Evolutionary conservation across 2,329 filamentous ascomycete species (phyloP), one percentile per base, ranked within the genome.

Genomic region (Septoria linicola): DNA sequence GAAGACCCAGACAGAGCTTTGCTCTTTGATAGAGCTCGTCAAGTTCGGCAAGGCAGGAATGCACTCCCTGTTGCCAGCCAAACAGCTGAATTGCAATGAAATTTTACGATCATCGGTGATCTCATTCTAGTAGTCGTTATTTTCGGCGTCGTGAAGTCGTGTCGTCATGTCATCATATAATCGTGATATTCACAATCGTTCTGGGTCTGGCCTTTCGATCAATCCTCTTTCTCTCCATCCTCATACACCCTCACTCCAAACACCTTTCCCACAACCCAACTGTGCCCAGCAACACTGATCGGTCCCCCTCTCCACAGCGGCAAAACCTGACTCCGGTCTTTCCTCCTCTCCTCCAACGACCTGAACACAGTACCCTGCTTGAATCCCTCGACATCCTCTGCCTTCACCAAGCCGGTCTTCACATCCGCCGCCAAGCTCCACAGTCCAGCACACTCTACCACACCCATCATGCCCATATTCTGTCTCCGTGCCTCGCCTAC

Each of bases 241-340:
- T 49, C 47, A 55, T 68, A 69, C 8, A 69, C 66, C 14, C 63
- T 57, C 16, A 69, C 66, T 7, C 58, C 63, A 53, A 67, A 68
- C 14, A 68, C 36, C 55, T 49, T 65, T 16, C 59, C 55, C 1
- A 68, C 66, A 35, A 62, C 58, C 67, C 67, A 69, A 21, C 57
- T 61, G 60, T 69, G 67, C 11, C 64, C 67, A 25, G 51, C 58
- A 19, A 66, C 63, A 46, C 44, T 55, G 30, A 70, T 63, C 48
- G 68, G 67, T 19, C 68, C 68, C 20, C 68, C 68, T 31, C 68
- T 64, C 59, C 59, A 68, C 6, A 69, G 51, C 25, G 68, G 68
- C 60, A 70, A 41, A 8, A 70, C 66, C 55, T 70, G 63, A 17
- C 55, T 54, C 45, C 65, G 55, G 13, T 57, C 57, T 56, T 58